Evolutionary conservation across 805 yeast genomes (phyloP).

Genomic region (Candida xyloterini): DNA sequence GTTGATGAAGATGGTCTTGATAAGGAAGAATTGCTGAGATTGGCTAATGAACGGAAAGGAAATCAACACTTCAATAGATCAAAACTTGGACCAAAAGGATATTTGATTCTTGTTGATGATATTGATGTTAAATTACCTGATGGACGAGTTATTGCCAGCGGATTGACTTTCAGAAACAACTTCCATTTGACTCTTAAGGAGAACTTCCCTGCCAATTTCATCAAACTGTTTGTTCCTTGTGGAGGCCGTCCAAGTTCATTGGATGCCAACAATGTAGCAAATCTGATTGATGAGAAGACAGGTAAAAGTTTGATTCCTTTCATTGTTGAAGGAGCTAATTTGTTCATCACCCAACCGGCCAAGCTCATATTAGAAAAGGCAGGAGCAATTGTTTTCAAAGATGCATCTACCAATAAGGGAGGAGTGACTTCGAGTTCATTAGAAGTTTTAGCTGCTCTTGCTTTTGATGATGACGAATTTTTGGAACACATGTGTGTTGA

Average conservation of each 20-base stretch:
- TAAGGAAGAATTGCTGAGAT: conserved; percentile 69
- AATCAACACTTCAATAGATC: conserved; percentile 64
- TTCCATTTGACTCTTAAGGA: conserved; percentile 78
- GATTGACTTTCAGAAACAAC: conserved; percentile 84
- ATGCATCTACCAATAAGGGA: conserved; percentile 96
- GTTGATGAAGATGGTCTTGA: conserved; percentile 90
- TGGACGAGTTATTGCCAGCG: conserved; percentile 74
- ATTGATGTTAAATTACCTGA: conserved; percentile 72
- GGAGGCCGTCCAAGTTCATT: conserved; percentile 98
- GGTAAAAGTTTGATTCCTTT: conserved; percentile 79
- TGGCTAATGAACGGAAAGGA: conserved; percentile 77
- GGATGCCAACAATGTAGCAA: conserved; percentile 76
- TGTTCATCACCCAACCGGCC: conserved; percentile 92
- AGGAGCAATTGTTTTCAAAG: conserved; percentile 86
- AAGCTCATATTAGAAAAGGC: conserved; percentile 82
- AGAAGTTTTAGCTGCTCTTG: conserved; percentile 91
- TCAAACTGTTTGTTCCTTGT: conserved; percentile 93
- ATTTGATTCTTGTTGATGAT: conserved; percentile 81
- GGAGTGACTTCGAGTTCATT: conserved; percentile 97
- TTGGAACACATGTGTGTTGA: conserved; percentile 74
- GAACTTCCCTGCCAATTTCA: conserved; percentile 51
- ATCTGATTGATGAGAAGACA: conserved; percentile 67
- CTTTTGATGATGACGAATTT: conserved; percentile 84
- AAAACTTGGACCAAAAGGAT: conserved; percentile 72
- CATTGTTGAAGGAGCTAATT: conserved; percentile 96